Conservation (phyloP, 805 yeast genomes). For the Zygoascus biomembranicola region DNA sequence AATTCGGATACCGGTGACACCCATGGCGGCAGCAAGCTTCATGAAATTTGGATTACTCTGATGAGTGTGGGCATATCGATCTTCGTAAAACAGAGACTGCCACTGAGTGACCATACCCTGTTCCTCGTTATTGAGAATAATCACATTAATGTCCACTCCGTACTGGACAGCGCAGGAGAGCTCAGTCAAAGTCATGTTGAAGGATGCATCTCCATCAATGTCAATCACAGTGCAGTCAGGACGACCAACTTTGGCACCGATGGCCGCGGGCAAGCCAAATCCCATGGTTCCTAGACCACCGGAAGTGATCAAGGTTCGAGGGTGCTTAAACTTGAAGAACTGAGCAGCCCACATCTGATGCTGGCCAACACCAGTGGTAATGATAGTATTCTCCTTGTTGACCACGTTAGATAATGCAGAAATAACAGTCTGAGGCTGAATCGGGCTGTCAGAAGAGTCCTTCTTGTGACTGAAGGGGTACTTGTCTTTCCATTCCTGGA, state of each 20-base stretch:
- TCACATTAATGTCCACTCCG: slow-evolving; percentile 78
- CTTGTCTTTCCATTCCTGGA: slow-evolving; percentile 74
- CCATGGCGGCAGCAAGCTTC: slow-evolving; percentile 92
- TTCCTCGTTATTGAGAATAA: slow-evolving; percentile 92
- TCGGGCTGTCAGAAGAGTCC: slow-evolving; percentile 45
- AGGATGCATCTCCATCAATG: slow-evolving; percentile 98
- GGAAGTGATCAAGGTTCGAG: slow-evolving; percentile 92
- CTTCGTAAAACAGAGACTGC: slow-evolving; percentile 96
- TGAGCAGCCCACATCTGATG: slow-evolving; percentile 99
- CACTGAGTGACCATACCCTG: slow-evolving; percentile 99
- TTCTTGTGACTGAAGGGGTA: slow-evolving; percentile 77
- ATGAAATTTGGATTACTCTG: slow-evolving; percentile 91
- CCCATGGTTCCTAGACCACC: slow-evolving; percentile 99
- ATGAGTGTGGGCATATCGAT: slow-evolving; percentile 96
- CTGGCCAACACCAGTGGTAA: slow-evolving; percentile 98
- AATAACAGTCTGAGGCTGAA: slow-evolving; percentile 91
- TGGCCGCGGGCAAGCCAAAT: slow-evolving; percentile 93
- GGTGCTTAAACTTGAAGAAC: slow-evolving; percentile 87
- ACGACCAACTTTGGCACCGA: slow-evolving; percentile 94
- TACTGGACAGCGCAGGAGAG: slow-evolving; percentile 92
- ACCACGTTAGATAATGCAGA: slow-evolving; percentile 69
- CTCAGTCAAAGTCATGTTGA: slow-evolving; percentile 94
- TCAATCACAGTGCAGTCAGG: slow-evolving; percentile 95
- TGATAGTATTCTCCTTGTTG: slow-evolving; percentile 63
- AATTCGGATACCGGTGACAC: slow-evolving; percentile 73